These are phyloP conservation scores for Kockovaella imperatae DNA, from an alignment of 768 basidiomycete species.

Conservation along the genomic window DNA sequence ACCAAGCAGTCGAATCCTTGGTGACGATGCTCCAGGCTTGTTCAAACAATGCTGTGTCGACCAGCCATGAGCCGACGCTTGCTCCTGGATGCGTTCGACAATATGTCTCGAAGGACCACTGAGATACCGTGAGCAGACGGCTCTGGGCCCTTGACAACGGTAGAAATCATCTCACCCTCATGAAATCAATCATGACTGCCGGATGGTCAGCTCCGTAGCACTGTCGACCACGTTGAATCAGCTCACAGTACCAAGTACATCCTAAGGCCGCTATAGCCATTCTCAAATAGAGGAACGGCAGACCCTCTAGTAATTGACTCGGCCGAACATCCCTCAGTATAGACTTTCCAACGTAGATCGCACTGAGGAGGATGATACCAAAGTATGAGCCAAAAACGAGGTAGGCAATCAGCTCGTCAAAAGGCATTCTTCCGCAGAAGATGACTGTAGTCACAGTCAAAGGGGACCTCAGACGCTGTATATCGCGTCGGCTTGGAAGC, in stretches of 20 bases:
- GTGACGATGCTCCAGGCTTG: conserved; percentile 54
- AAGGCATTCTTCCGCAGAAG: not conserved
- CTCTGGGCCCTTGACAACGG: not conserved
- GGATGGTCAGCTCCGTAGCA: not conserved
- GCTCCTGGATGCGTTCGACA: conserved; percentile 29
- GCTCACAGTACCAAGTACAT: conserved; percentile 54
- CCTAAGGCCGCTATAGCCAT: conserved; percentile 44
- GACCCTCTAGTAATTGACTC: not conserved
- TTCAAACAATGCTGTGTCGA: conserved; percentile 55
- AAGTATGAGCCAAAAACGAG: conserved; percentile 44
- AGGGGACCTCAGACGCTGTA: no score
- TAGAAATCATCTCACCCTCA: conserved; percentile 38
- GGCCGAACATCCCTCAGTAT: conserved; percentile 4
- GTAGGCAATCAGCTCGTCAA: conserved; percentile 9
- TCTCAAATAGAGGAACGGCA: conserved; percentile 44
- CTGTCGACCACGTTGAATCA: not conserved
- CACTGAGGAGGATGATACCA: conserved; percentile 39
- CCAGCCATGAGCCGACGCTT: conserved; percentile 52
- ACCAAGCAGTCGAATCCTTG: conserved; percentile 53
- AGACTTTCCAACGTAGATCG: conserved; percentile 38
- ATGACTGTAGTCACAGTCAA: not conserved
- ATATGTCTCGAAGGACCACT: conserved; percentile 57
- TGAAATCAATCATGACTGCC: conserved; percentile 50
- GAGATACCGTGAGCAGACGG: conserved; percentile 37
- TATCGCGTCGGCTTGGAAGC: no score